Conservation (phyloP, 2,329 filamentous ascomycete genomes). For the Trichophyton benhamiae region DNA sequence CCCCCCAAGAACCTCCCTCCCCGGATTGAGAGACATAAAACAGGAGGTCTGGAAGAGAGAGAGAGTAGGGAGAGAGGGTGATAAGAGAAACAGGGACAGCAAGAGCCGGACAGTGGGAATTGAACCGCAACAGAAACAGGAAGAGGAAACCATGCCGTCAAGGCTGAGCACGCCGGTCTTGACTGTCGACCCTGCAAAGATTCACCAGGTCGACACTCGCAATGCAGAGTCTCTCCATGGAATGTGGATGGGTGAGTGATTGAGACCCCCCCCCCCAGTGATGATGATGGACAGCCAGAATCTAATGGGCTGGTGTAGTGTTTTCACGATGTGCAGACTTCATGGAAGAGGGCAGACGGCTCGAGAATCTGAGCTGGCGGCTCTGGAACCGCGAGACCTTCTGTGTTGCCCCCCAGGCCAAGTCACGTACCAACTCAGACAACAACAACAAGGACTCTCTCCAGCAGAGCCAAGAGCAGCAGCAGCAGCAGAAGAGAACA, state of each 20-base stretch:
- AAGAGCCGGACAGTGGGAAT: neutral
- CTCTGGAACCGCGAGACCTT: constrained; percentile 91
- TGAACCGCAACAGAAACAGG: constrained; percentile 3
- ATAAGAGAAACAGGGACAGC: neutral
- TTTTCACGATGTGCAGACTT: constrained; percentile 91
- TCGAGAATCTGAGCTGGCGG: constrained; percentile 94
- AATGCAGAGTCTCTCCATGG: constrained; percentile 89
- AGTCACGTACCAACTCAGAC: neutral
- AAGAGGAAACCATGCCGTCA: constrained; percentile 51
- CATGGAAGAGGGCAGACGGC: constrained; percentile 77
- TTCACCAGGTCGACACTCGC: constrained; percentile 87
- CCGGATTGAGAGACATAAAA: neutral
- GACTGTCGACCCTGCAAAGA: constrained; percentile 79
- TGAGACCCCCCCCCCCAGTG: neutral
- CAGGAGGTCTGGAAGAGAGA: neutral
- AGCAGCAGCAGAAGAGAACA: neutral
- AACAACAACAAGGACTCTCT: neutral
- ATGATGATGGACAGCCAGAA: neutral
- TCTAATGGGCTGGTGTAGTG: constrained; percentile 41
- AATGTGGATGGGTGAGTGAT: constrained; percentile 82
- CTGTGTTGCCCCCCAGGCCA: constrained; percentile 57
- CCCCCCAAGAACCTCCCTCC: neutral
- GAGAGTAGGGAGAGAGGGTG: neutral
- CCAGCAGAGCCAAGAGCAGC: neutral
- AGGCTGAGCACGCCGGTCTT: constrained; percentile 73